These are phyloP conservation scores for Talaromyces sp. DNA, from an alignment of 2,329 filamentous ascomycete genomes.

Conservation along the genomic window DNA sequence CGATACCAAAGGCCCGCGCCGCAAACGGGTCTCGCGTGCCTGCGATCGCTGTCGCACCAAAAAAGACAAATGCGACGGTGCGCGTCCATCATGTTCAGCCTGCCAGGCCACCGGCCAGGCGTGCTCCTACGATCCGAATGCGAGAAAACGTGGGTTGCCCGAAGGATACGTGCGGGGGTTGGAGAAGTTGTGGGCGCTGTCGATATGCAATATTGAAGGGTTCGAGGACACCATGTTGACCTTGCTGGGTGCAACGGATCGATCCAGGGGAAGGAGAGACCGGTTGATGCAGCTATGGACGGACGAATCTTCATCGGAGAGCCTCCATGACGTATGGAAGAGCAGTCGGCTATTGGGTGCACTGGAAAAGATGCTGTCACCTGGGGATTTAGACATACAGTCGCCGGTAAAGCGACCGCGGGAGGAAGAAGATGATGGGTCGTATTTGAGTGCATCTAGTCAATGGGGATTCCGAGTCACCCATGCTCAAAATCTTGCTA, in stretches of 20 bases:
- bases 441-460: slow-evolving; percentile 18
- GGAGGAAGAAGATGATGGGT: slow-evolving; percentile 28
- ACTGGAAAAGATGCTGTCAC: slow-evolving; percentile 42
- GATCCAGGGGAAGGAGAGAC: slow-evolving; percentile 31
- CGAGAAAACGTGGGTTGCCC: slow-evolving; percentile 46
- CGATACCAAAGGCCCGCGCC: slow-evolving; percentile 36
- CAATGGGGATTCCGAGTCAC: slow-evolving; percentile 35
- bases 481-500: slow-evolving; percentile 25
- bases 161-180: slow-evolving; percentile 48
- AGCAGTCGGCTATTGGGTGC: slow-evolving; percentile 38
- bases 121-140: slow-evolving; percentile 44
- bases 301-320: slow-evolving; percentile 41
- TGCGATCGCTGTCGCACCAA: slow-evolving; percentile 47
- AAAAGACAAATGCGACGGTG: slow-evolving; percentile 47
- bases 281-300: slow-evolving; percentile 40
- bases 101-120: slow-evolving; percentile 40
- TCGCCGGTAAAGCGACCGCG: slow-evolving; percentile 34
- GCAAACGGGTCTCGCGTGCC: slow-evolving; percentile 47
- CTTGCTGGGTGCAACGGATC: slow-evolving; percentile 36
- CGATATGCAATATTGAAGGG: slow-evolving; percentile 44
- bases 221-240: slow-evolving; percentile 42
- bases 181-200: slow-evolving; percentile 47
- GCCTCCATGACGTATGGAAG: slow-evolving; percentile 45
- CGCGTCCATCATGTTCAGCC: slow-evolving; percentile 42
- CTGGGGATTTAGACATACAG: slow-evolving; percentile 26